Evolutionary conservation across 208 protist genomes (phyloP).

Genomic region (Leishmania tarentolae): DNA sequence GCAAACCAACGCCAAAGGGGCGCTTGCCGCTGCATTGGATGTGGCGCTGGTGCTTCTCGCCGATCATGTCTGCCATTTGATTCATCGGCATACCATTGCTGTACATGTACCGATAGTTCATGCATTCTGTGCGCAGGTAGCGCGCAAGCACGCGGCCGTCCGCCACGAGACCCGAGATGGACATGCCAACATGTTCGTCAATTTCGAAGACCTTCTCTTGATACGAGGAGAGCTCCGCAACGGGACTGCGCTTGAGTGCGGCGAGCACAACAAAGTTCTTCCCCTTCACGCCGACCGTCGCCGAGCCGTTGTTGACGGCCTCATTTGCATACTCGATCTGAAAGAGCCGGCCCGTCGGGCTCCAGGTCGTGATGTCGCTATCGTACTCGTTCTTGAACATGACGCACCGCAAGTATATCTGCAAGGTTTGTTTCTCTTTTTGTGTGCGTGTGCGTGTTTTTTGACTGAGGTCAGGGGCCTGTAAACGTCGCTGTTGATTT

Average conservation of each 20-base stretch:
- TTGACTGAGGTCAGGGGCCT: neutral
- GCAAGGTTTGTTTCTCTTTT: neutral
- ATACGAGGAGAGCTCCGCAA: conserved; percentile 96
- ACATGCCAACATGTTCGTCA: conserved; percentile 98
- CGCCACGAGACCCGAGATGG: conserved; percentile 97
- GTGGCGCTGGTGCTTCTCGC: conserved; percentile 96
- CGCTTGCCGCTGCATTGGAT: conserved; percentile 96
- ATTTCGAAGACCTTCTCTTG: conserved; percentile 98
- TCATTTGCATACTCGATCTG: conserved; percentile 99
- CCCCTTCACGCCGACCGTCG: conserved; percentile 96
- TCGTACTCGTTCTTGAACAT: conserved; percentile 98
- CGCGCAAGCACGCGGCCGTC: conserved; percentile 95
- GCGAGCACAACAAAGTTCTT: conserved; percentile 95
- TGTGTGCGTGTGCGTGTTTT: neutral
- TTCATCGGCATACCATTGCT: conserved; percentile 71
- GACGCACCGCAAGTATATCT: neutral
- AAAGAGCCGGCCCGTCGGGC: conserved; percentile 95
- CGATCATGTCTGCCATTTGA: conserved; percentile 82
- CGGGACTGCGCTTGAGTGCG: conserved; percentile 92
- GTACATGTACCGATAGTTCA: conserved; percentile 97
- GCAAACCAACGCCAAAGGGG: conserved; percentile 99
- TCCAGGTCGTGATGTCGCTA: conserved; percentile 99
- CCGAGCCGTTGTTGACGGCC: conserved; percentile 99
- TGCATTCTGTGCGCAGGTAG: conserved; percentile 97
- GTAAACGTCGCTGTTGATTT: neutral